Conservation (phyloP, 257 asterid species). For the Galeopsis tetrahit region DNA sequence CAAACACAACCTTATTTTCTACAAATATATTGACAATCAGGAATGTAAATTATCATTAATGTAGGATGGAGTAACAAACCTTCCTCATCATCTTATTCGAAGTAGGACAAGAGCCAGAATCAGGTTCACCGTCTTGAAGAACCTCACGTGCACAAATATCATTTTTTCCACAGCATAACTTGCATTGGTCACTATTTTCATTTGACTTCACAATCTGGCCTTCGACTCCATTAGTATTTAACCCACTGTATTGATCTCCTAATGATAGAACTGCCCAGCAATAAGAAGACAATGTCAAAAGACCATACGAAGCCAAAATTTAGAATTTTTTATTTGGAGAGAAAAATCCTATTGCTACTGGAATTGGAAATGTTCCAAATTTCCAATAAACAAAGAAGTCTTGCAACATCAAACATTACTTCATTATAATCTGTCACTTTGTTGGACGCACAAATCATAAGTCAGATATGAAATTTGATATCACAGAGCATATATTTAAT, state of each 20-base stretch:
- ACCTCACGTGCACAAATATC: slow-evolving; percentile 73
- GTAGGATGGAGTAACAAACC: slow-evolving; percentile 43
- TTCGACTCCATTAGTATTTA: slow-evolving; percentile 33
- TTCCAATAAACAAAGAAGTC: background rate
- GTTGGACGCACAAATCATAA: slow-evolving; percentile 1
- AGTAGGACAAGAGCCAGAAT: slow-evolving; percentile 41
- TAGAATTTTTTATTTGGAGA: background rate
- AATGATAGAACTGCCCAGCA: slow-evolving; percentile 40
- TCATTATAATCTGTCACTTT: background rate
- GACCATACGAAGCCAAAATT: background rate
- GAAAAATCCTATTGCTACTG: background rate
- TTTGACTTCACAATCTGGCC: slow-evolving; percentile 30
- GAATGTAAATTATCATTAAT: slow-evolving; percentile 10
- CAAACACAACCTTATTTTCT: background rate
- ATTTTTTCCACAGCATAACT: slow-evolving; percentile 60
- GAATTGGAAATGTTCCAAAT: background rate
- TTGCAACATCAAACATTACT: background rate
- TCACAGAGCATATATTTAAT: background rate
- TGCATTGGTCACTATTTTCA: slow-evolving; percentile 48
- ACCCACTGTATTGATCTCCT: slow-evolving; percentile 43
- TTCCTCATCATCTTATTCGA: slow-evolving; percentile 66
- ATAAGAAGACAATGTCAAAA: slow-evolving; percentile 26
- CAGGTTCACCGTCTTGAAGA: slow-evolving; percentile 63
- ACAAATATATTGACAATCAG: background rate
- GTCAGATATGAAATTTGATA: slow-evolving; percentile 1